Evolutionary conservation across 495 filamentous ascomycete genomes (phyloP).

Genomic region (Bryoglossum gracile): DNA sequence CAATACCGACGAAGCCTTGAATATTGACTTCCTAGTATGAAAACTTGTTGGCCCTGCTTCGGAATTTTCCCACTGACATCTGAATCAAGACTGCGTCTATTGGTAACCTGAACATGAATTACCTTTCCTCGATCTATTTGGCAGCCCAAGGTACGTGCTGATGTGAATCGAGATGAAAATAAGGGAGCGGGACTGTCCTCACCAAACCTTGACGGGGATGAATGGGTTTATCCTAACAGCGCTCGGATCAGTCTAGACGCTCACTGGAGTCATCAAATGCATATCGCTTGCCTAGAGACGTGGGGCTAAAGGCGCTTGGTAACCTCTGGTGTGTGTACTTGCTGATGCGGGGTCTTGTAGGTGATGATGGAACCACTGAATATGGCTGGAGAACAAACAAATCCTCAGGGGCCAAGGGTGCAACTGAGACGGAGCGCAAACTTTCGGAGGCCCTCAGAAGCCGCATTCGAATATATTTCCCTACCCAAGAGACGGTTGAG

Average conservation of each 20-base stretch:
- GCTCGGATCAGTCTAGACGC: no score
- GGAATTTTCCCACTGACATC: no score
- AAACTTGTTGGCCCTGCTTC: no score
- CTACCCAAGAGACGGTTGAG: conserved; percentile 63
- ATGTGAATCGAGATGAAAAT: neutral
- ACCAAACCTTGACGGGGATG: conserved; percentile 6
- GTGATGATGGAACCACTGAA: conserved; percentile 51
- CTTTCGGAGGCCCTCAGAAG: conserved; percentile 36
- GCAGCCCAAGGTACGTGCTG: conserved; percentile 63
- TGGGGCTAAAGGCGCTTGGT: no score
- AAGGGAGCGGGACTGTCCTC: neutral
- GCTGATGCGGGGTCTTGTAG: conserved; percentile 11
- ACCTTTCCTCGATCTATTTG: conserved; percentile 64
- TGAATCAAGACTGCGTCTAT: conserved; percentile 73
- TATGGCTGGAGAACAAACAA: conserved; percentile 39
- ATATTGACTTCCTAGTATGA: conserved; percentile 51
- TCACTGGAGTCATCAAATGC: no score
- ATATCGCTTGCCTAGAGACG: no score
- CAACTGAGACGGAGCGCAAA: conserved; percentile 25
- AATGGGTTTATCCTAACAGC: no score
- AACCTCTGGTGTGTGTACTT: neutral
- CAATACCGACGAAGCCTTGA: conserved; percentile 33
- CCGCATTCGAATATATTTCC: conserved; percentile 73
- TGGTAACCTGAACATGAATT: conserved; percentile 60
- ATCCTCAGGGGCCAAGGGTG: conserved; percentile 27